Conservation (phyloP, 495 filamentous ascomycete genomes). For the Aspergillus bertholletiae region DNA sequence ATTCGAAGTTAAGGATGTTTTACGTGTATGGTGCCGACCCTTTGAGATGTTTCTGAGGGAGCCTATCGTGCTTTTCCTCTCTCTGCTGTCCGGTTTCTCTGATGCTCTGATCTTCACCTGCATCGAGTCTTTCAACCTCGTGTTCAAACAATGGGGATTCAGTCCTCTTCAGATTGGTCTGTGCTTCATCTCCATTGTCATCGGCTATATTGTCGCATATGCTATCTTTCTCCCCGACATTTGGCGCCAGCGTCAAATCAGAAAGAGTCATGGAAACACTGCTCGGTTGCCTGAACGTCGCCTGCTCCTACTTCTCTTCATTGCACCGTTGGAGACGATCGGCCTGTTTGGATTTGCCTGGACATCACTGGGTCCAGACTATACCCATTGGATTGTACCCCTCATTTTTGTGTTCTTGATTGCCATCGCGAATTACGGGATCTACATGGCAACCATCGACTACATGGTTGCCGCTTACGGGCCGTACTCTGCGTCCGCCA, state of each 20-base stretch:
- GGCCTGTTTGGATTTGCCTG: conserved; percentile 63
- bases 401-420: conserved; percentile 63
- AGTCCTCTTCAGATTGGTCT: conserved; percentile 46
- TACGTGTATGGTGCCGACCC: conserved; percentile 54
- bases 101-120: conserved; percentile 67
- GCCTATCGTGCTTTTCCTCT: conserved; percentile 56
- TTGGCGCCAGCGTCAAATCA: conserved; percentile 43
- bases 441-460: conserved; percentile 76
- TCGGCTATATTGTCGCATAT: conserved; percentile 61
- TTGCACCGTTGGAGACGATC: conserved; percentile 53
- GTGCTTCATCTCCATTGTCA: conserved; percentile 53
- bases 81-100: conserved; percentile 58
- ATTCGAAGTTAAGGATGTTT: no score
- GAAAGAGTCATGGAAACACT: no score
- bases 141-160: conserved; percentile 60
- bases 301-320: conserved; percentile 57
- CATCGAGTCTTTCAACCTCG: conserved; percentile 55
- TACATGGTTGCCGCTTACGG: conserved; percentile 73
- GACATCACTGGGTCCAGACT: conserved; percentile 52
- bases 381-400: conserved; percentile 60
- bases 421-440: conserved; percentile 65
- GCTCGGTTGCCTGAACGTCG: no score
- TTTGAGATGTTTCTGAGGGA: conserved; percentile 61
- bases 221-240: conserved; percentile 52
- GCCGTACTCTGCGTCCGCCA: conserved; percentile 68